Evolutionary conservation across 495 filamentous ascomycete species (phyloP), one percentile per base, ranked within the genome.

Genomic region (Trichoderma reesei): DNA sequence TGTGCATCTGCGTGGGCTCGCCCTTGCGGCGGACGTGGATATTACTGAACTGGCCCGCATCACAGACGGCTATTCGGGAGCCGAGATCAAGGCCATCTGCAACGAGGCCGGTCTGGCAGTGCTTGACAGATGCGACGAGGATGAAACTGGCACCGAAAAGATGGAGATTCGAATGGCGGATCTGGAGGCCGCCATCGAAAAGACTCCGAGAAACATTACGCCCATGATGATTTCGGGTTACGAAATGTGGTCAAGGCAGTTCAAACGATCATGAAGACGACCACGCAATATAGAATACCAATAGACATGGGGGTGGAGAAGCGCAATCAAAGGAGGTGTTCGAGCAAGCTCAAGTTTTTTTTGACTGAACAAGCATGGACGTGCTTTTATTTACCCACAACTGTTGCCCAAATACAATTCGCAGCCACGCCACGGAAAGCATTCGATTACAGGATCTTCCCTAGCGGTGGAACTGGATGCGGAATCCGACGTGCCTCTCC

Each of bases 81-180:
- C 94, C 1, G 94, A 98, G 74, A 82, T 98, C 59, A 87, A 90
- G 59, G 85, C 82, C 26, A 87, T 97, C 6, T 97, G 93, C 69
- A 36, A 74, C 69, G 41, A 69, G 13, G 74, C 73, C 7, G 81
- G 80, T 20, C 70, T 76, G 51, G 76, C 76, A 33, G 80, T 80
- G 16, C 74, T 75, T 61, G 75, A 76, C 42, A 67, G 73, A 13
- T 74, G 65, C 5, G 61, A 67, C 0, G 70, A 65, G 7, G 61
- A 46, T 6, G 61, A 63, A 16, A 46, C 38, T 16, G 72, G 67
- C 16, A 66, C 63, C 1, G 62, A 77, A 60, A 75, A 83, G 18
- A 75, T 76, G 46, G 76, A 77, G 59, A 80, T 92, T 42, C 72
- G 72, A 36, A 83, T 81, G 80, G 77, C 76, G 65, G 87, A 92